Base-by-base conservation (phyloP, 2,329 filamentous ascomycete species). In the Fusarium sp. region DNA sequence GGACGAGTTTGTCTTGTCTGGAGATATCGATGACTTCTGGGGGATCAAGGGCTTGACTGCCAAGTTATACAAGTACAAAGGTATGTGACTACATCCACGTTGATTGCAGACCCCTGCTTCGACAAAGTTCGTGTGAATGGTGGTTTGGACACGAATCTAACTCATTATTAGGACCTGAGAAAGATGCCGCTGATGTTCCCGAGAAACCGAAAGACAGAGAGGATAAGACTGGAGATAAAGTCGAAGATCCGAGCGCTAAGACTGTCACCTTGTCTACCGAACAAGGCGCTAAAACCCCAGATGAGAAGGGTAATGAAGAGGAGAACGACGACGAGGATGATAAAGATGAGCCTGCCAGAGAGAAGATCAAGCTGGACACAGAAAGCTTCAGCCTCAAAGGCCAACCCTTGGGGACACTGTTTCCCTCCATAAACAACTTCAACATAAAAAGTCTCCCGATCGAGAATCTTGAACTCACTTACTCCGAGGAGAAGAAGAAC, bases 61-160 rank as follows among this genome's bases (percentile, higher is more conserved):
- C 13, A 22, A 48, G 20, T 48, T 22, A 11, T 30, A 48, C 20
- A 48, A 48, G 20, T 22, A 48, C 1, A 48, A 28, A 3, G 45
- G 45, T 11, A 22, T 4, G 44, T 11, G 5, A 20, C 4, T 28
- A 11, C 6, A 14, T 22, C 6, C 13, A 1, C 26, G 0, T 1
- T 20, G 11, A 20, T 9, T 2, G 5, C 42, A 20, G 11, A 3
- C 11, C 1, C 8, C n/a, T 26, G 0, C 5, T 45, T 45, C 0
- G 5, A 9, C 42, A 1, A 9, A 1, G 7, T 20, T 26, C 3
- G 5, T 24, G 24, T 45, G 7, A n/a, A 13, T 0, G 1, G 5
- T 45, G 17, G 2, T 3, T 10, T 20, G 3, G 1, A 14, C 5
- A 6, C 11, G 24, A 18, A 9, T 15, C 4, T 48, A 9, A 48